Evolutionary conservation across 352 stramenopile species (phyloP).

Genomic region (Blastocystis sp.): DNA sequence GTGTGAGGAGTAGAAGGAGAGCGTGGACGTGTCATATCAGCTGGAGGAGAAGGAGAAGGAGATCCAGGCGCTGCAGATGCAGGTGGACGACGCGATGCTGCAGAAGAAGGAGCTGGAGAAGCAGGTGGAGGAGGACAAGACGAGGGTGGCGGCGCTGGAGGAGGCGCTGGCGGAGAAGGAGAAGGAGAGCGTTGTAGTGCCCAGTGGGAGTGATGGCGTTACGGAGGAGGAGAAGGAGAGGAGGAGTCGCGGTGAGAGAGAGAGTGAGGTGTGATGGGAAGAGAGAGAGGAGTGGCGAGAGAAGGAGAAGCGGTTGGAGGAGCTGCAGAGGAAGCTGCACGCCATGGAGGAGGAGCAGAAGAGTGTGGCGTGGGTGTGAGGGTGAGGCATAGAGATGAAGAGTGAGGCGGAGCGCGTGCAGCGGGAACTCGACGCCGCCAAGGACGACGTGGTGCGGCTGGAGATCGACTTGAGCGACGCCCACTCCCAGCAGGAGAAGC

Average conservation of each 20-base stretch:
- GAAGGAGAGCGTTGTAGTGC: background rate
- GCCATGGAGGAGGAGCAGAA: background rate
- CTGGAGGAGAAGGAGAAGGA: slow-evolving; percentile 22
- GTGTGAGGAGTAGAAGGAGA: slow-evolving; percentile 18
- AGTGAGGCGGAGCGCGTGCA: background rate
- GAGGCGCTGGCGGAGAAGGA: background rate
- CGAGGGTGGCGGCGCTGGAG: background rate
- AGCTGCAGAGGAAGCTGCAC: background rate
- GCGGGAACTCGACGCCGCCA: background rate
- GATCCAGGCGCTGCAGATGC: slow-evolving; percentile 2
- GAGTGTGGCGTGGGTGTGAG: background rate
- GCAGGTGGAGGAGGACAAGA: background rate
- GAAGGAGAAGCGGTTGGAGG: slow-evolving; percentile 17
- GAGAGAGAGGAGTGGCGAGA: background rate
- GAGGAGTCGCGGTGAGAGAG: background rate
- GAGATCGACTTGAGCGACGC: slow-evolving; percentile 57
- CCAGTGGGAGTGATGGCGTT: background rate
- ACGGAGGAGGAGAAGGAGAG: background rate
- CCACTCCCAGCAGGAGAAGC: background rate
- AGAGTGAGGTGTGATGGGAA: background rate
- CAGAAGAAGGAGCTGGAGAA: background rate
- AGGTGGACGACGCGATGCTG: slow-evolving; percentile 22
- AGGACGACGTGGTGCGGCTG: slow-evolving; percentile 27
- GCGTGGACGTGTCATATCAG: slow-evolving; percentile 24
- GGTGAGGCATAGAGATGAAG: background rate